phyloP scores from a whole-genome alignment of 2,329 filamentous ascomycete species.

The Mollisiaceae sp. region DNA sequence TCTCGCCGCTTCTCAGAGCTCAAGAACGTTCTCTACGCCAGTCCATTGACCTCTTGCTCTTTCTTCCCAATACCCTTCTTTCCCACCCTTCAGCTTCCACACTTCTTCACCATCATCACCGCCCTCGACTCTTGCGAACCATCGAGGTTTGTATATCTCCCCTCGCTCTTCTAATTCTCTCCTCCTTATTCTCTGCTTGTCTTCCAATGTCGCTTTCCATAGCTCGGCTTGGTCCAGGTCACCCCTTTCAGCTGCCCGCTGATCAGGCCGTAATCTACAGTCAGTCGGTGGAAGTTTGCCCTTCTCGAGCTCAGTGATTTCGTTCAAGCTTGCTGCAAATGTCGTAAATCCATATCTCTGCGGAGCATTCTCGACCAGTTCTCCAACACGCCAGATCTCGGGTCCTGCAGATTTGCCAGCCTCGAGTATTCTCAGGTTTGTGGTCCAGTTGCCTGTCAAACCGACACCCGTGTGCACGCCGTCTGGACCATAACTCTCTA shows the following conservation, averaged over 20 bases:
- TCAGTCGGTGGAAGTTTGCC: constrained; percentile 81
- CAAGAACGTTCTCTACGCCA: constrained; percentile 58
- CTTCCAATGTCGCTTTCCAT: constrained; percentile 83
- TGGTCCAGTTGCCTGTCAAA: constrained; percentile 85
- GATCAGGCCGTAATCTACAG: constrained; percentile 82
- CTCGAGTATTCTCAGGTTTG: constrained; percentile 68
- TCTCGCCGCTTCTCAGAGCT: constrained; percentile 6
- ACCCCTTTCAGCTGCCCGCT: constrained; percentile 81
- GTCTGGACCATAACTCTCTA: constrained; percentile 72
- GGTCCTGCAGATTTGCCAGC: constrained; percentile 64
- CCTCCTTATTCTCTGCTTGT: constrained; percentile 78
- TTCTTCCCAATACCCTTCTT: constrained; percentile 94
- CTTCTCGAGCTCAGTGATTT: constrained; percentile 81
- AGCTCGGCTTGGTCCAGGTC: constrained; percentile 83
- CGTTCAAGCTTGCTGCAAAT: constrained; percentile 87
- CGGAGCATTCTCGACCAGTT: constrained; percentile 77
- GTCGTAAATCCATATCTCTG: constrained; percentile 87
- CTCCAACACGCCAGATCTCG: constrained; percentile 79
- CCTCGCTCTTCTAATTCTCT: constrained; percentile 77
- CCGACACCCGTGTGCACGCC: constrained; percentile 70
- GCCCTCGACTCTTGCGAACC: constrained; percentile 76
- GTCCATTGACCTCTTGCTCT: constrained; percentile 71
- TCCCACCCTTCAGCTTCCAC: constrained; percentile 78
- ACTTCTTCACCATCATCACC: constrained; percentile 68
- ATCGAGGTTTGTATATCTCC: constrained; percentile 74